Evolutionary conservation across 108 stramenopile species (phyloP), one percentile per base, ranked within the genome.

Genomic region (Cyclostephanos invisitatus): DNA sequence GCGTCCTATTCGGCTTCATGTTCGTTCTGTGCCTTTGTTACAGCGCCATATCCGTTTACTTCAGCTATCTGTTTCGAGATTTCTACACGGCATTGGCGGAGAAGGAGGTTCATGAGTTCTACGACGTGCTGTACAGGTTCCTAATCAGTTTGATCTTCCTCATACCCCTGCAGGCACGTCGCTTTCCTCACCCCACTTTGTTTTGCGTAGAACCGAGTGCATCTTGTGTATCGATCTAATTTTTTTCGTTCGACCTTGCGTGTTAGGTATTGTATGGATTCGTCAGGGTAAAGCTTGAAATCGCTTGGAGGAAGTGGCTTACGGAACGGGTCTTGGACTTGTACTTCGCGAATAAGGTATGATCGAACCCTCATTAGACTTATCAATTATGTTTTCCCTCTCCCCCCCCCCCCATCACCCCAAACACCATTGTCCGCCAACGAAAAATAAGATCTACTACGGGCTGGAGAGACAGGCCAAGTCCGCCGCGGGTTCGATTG

Each of bases 261-360:
- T 15, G 12, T 3, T 14, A 81, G 44, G 94, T 95, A 18, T 77
- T 78, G 15, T 95, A 93, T 68, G 51, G 89, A 14, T 95, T 66
- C 62, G 74, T 83, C n/a, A 27, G 72, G 38, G 77, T 84, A 56
- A 72, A 67, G 55, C 56, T 86, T 47, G 84, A 80, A n/a, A 73
- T 91, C 58, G 65, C 78, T 9, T 91, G 91, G 91, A 67, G 96
- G 17, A 80, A 95, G 62, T 94, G 93, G 94, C 86, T 96, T 82
- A 96, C 96, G 12, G 76, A 59, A 3, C 54, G 87, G 44, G 76
- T 77, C 17, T 42, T 91, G 60, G n/a, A 74, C 1, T 55, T 87
- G 38, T 91, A 85, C 48, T 87, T 74, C 27, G 56, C 67, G 21
- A 87, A 91, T 51, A 76, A 72, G 59, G 85, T 46, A 46, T 2